Evolutionary conservation across 2,329 filamentous ascomycete genomes (phyloP).

Genomic region (Curvularia eragrostidis): DNA sequence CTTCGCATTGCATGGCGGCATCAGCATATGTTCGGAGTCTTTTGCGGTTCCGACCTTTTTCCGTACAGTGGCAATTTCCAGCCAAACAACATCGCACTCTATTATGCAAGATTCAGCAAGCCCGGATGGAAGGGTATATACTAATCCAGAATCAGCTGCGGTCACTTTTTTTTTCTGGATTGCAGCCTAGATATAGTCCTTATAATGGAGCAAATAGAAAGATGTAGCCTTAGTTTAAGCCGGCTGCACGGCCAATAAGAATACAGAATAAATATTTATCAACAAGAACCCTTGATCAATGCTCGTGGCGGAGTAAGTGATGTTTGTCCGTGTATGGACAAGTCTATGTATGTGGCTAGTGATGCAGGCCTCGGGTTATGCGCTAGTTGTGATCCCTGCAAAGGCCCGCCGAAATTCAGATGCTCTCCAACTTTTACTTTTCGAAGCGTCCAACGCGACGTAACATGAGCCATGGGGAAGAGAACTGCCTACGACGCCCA

Average conservation of each 20-base stretch:
- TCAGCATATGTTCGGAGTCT: slow-evolving; percentile 12
- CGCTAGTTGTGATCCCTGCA: slow-evolving; percentile 25
- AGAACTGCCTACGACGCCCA: slow-evolving; percentile 44
- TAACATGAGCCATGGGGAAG: slow-evolving; percentile 38
- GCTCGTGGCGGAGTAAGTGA: slow-evolving; percentile 5
- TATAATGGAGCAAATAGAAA: slow-evolving; percentile 7
- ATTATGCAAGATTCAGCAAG: neutral
- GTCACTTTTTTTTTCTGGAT: slow-evolving; percentile 9
- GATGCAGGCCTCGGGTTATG: slow-evolving; percentile 1
- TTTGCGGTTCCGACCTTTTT: slow-evolving; percentile 1
- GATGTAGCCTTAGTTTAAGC: neutral
- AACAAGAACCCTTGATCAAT: neutral
- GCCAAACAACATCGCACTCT: neutral
- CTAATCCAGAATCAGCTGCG: slow-evolving; percentile 1
- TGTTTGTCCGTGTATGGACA: slow-evolving; percentile 9
- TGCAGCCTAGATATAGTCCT: slow-evolving; percentile 7
- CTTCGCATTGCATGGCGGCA: slow-evolving; percentile 12
- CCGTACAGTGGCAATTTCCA: slow-evolving; percentile 8
- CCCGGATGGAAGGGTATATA: neutral
- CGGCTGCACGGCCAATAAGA: neutral
- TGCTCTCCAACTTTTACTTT: slow-evolving; percentile 30
- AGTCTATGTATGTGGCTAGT: neutral
- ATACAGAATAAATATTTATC: neutral
- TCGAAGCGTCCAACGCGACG: slow-evolving; percentile 17
- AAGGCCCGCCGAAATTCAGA: slow-evolving; percentile 25